phyloP scores from a whole-genome alignment of 805 yeast species.

The Sporopachydermia quercuum region DNA sequence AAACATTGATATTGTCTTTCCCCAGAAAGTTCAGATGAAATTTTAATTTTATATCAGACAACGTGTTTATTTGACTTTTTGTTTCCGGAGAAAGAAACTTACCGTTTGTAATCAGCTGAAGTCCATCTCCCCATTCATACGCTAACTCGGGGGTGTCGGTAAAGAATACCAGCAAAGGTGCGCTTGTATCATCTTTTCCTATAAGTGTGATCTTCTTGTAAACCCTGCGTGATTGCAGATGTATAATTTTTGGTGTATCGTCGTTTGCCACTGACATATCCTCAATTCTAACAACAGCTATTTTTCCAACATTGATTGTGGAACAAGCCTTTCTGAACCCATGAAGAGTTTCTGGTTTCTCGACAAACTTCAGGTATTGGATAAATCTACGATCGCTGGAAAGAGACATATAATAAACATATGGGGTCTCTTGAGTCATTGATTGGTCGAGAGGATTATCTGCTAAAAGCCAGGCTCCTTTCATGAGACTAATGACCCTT shows the following conservation, averaged over 20 bases:
- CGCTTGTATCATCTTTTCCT: slow-evolving; percentile 22
- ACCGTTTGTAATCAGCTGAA: slow-evolving; percentile 34
- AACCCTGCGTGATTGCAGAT: slow-evolving; percentile 39
- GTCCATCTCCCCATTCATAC: slow-evolving; percentile 68
- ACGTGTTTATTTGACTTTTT: slow-evolving; percentile 25
- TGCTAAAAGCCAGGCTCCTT: slow-evolving; percentile 70
- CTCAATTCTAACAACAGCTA: slow-evolving; percentile 23
- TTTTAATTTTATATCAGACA: slow-evolving; percentile 30
- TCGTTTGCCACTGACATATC: slow-evolving; percentile 24
- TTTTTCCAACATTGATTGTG: background rate
- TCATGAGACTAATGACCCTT: slow-evolving; percentile 52
- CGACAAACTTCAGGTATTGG: background rate
- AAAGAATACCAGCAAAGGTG: slow-evolving; percentile 39
- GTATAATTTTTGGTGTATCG: slow-evolving; percentile 24
- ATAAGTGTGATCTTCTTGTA: slow-evolving; percentile 41
- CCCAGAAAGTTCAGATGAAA: slow-evolving; percentile 32
- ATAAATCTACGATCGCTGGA: background rate
- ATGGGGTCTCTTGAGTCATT: slow-evolving; percentile 6
- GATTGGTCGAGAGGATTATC: slow-evolving; percentile 31
- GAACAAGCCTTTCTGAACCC: background rate
- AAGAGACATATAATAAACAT: background rate
- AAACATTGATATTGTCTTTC: slow-evolving; percentile 13
- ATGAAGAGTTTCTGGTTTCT: slow-evolving; percentile 1
- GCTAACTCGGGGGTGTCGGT: slow-evolving; percentile 57
- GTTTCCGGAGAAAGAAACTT: slow-evolving; percentile 28